Conservation (phyloP, 768 basidiomycete species). For the Boletus sensibilis region DNA sequence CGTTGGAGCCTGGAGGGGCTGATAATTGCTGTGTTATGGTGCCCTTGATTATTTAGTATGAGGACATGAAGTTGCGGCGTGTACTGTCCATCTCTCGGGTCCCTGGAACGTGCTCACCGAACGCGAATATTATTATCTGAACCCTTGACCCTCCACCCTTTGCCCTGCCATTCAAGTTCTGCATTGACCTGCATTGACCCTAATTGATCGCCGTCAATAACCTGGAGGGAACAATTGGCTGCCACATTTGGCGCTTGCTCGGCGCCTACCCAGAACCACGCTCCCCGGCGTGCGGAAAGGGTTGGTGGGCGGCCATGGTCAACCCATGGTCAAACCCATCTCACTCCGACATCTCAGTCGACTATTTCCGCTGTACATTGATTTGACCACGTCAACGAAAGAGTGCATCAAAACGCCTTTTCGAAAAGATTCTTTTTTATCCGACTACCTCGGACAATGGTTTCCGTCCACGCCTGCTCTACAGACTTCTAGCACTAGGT, state of each 20-base stretch:
- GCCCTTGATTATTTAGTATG: not conserved
- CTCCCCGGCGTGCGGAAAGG: too few species aligned
- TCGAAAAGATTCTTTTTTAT: not conserved
- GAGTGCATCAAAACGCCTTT: not conserved
- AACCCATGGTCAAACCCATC: not conserved
- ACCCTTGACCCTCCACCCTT: conserved; percentile 21
- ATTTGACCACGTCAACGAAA: conserved; percentile 1
- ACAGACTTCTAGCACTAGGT: not conserved
- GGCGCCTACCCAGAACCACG: not conserved
- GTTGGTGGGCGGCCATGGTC: not conserved
- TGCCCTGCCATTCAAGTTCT: not conserved
- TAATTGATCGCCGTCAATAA: not conserved
- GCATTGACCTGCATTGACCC: not conserved
- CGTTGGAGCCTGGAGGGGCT: not conserved
- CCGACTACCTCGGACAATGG: conserved; percentile 1
- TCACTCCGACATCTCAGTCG: conserved; percentile 4
- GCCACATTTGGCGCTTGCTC: conserved; percentile 10
- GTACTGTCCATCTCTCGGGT: not conserved
- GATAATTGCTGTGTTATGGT: not conserved
- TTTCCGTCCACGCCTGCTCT: not conserved
- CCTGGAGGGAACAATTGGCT: conserved; percentile 15
- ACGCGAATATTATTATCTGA: not conserved
- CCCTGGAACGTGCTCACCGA: conserved; percentile 21
- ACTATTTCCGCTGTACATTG: conserved; percentile 7
- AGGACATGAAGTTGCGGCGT: conserved; percentile 12